Base-by-base conservation (phyloP, 495 filamentous ascomycete genomes). In the Daldinia loculata region DNA sequence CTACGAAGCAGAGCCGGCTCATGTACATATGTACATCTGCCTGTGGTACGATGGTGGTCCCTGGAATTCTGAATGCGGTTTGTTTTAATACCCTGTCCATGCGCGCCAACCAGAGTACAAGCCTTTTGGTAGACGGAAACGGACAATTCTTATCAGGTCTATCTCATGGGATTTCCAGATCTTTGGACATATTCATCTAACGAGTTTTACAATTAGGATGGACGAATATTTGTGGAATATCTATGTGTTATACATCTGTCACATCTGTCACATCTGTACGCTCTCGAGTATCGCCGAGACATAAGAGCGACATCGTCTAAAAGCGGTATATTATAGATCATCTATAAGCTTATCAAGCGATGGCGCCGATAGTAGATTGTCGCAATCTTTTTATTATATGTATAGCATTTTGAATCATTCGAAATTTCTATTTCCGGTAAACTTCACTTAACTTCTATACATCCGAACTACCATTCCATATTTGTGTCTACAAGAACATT, bases 21-120 rank as follows among this genome's bases (percentile, higher is more conserved):
- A 22, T 9, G 15, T 11, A 24, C 15, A 45, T n/a, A n/a, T n/a
- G n/a, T 45, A 19, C 32, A 57, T 36, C 14, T 38, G 34, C 30
- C 30, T 56, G 34, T 56, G 26, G 26, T 36, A 57, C 55, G 41
- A 58, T 19, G 45, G 17, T 62, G 68, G 61, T 70, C 56, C 67
- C 61, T 66, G 57, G 41, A 36, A 71, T 58, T 66, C 51, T 66
- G 60, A 52, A 55, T 38, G 56, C 15, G 48, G 36, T 14, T 59
- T 61, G 45, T 66, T 55, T 39, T 55, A 55, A 30, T 56, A 53
- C 43, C 57, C 61, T 52, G 52, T 53, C 34, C 51, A 69, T 66
- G 70, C 70, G 64, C 70, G 70, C 61, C 61, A 69, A 72, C 65
- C 70, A 36, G 29, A 60, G 22, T n/a, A 63, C 53, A 32, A 29